phyloP scores from a whole-genome alignment of 352 stramenopile genomes.

The Phytophthora pseudosyringae region DNA sequence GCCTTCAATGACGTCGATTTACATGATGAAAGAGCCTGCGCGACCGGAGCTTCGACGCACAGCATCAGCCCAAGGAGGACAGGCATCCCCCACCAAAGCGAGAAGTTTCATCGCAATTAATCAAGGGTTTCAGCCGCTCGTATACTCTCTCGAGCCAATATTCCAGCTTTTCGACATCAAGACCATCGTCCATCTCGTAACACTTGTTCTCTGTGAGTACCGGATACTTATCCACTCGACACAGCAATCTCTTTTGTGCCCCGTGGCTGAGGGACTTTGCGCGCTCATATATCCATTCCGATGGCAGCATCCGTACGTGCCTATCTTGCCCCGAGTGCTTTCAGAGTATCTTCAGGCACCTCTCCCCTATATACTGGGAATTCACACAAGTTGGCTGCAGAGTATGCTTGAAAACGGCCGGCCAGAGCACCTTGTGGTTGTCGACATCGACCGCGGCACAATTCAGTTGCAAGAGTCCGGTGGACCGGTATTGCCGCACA shows the following conservation, averaged over 20 bases:
- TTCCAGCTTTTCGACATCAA: slow-evolving; percentile 83
- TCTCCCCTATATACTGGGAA: slow-evolving; percentile 82
- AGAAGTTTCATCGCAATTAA: slow-evolving; percentile 58
- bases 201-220: slow-evolving; percentile 80
- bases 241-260: slow-evolving; percentile 76
- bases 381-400: slow-evolving; percentile 76
- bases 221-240: slow-evolving; percentile 80
- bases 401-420: slow-evolving; percentile 69
- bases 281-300: slow-evolving; percentile 86
- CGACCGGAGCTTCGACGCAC: slow-evolving; percentile 27
- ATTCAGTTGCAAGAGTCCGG: slow-evolving; percentile 64
- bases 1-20: slow-evolving; percentile 65
- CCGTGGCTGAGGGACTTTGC: slow-evolving; percentile 76
- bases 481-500: slow-evolving; percentile 62
- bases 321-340: slow-evolving; percentile 78
- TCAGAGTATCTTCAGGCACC: slow-evolving; percentile 87
- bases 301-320: slow-evolving; percentile 88
- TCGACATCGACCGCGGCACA: slow-evolving; percentile 77
- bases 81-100: slow-evolving; percentile 53
- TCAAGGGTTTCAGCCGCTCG: slow-evolving; percentile 64
- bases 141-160: slow-evolving; percentile 72
- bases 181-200: slow-evolving; percentile 69
- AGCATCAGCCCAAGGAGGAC: slow-evolving; percentile 19
- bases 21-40: slow-evolving; percentile 33
- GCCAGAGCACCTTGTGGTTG: slow-evolving; percentile 83